Conservation (phyloP, 306 rosid genomes). For the Vigna radiata region DNA sequence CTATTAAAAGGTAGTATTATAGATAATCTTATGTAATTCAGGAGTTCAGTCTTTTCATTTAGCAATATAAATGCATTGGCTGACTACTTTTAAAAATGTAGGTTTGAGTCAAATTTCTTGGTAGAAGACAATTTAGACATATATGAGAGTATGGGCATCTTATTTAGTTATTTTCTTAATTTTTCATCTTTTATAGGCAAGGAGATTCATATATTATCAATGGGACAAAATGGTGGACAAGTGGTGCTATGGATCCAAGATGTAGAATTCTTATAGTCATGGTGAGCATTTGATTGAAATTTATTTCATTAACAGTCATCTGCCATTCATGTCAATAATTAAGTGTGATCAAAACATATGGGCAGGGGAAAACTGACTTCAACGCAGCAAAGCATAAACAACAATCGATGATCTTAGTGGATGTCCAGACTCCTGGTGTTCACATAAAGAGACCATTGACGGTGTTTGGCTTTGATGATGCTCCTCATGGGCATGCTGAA, state of each 20-base stretch:
- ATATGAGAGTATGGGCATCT: neutral
- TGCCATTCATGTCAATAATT: constrained; percentile 27
- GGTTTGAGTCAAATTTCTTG: constrained; percentile 39
- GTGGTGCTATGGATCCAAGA: constrained; percentile 99
- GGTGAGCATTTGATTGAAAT: constrained; percentile 64
- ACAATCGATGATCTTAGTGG: constrained; percentile 97
- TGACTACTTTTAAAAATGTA: neutral
- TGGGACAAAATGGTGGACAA: constrained; percentile 98
- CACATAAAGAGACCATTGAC: constrained; percentile 77
- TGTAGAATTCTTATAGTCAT: constrained; percentile 87
- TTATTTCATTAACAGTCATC: constrained; percentile 25
- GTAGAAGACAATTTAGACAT: constrained; percentile 9
- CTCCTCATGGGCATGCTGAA: constrained; percentile 99
- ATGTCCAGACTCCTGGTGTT: constrained; percentile 83
- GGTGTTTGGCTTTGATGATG: constrained; percentile 97
- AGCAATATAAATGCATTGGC: neutral
- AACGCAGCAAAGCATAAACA: constrained; percentile 83
- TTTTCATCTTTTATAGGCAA: constrained; percentile 56
- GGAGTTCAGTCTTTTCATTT: constrained; percentile 23
- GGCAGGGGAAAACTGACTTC: constrained; percentile 94
- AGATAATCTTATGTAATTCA: constrained; percentile 21
- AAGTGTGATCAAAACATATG: constrained; percentile 42
- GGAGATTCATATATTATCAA: constrained; percentile 85
- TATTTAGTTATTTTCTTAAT: constrained; percentile 24
- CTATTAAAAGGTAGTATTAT: constrained; percentile 73